A percentile compares a stretch with the other conserved stretches of the same genome.
Evolutionary conservation across 2,329 filamentous ascomycete species (phyloP).

Genomic region (Penicillium sp.): DNA sequence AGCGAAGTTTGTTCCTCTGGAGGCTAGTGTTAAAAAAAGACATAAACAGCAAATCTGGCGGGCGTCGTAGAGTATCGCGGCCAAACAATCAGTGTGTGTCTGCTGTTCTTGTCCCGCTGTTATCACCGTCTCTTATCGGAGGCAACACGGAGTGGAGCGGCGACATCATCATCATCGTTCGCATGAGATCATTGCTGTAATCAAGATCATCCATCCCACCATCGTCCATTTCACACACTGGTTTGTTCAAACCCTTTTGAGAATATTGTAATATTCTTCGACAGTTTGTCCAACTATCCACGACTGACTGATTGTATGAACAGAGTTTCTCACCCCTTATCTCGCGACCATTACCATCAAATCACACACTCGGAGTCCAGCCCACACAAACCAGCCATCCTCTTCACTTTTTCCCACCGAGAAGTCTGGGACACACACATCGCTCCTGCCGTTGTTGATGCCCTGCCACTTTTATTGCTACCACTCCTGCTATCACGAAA

Average conservation of each 20-base stretch:
- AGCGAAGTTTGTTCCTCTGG: background rate
- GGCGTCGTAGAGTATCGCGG: background rate
- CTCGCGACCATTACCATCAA: constrained; percentile 7
- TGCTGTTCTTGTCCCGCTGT: constrained; percentile 5
- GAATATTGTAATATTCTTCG: background rate
- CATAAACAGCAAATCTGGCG: background rate
- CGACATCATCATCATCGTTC: constrained; percentile 34
- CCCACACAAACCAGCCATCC: background rate
- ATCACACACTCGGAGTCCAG: background rate
- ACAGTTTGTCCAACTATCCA: constrained; percentile 3
- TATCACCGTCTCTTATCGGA: constrained; percentile 29
- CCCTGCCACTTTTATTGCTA: background rate
- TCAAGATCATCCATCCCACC: constrained; percentile 12
- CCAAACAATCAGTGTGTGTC: background rate
- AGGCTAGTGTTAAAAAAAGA: background rate
- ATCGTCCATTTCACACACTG: constrained; percentile 12
- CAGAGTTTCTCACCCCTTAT: constrained; percentile 10
- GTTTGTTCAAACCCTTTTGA: constrained; percentile 3
- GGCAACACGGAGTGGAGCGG: constrained; percentile 27
- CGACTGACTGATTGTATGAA: constrained; percentile 12
- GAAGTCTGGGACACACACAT: background rate
- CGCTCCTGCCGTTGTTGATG: background rate
- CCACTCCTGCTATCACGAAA: background rate
- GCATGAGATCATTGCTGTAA: constrained; percentile 29
- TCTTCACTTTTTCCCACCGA: background rate